These are phyloP conservation scores for Xylariaceae sp. DNA, from an alignment of 2,329 filamentous ascomycete species.

Conservation along the genomic window DNA sequence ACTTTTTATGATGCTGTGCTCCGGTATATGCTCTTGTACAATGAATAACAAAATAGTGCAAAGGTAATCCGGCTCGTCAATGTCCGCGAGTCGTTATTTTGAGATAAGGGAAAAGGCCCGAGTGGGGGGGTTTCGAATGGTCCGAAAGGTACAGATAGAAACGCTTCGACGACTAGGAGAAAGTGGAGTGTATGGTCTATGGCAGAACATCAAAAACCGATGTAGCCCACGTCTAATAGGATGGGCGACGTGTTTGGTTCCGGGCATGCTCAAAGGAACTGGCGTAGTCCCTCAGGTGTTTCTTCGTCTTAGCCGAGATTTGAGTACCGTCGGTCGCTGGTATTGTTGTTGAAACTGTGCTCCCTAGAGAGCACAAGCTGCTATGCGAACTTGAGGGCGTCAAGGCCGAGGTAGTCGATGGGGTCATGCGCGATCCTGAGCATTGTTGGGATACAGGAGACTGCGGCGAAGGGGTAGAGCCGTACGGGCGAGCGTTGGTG, in stretches of 20 bases:
- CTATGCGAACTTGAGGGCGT: slow-evolving; percentile 75
- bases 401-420: slow-evolving; percentile 44
- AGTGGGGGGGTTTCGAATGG: slow-evolving; percentile 25
- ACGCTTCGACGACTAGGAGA: slow-evolving; percentile 22
- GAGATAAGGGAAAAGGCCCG: slow-evolving; percentile 23
- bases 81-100: slow-evolving; percentile 24
- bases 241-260: slow-evolving; percentile 49
- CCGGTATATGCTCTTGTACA: slow-evolving; percentile 47
- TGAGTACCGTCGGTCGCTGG: slow-evolving; percentile 45
- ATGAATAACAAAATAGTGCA: slow-evolving; percentile 30
- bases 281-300: slow-evolving; percentile 79
- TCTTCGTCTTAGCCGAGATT: slow-evolving; percentile 70
- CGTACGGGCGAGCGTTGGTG: slow-evolving; percentile 54
- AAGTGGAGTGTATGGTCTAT: slow-evolving; percentile 22
- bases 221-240: slow-evolving; percentile 37
- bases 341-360: slow-evolving; percentile 43
- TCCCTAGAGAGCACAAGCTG: slow-evolving; percentile 75
- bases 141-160: slow-evolving; percentile 17
- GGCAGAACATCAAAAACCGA: slow-evolving; percentile 7
- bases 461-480: slow-evolving; percentile 41
- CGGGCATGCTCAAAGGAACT: slow-evolving; percentile 83
- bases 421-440: too few species aligned
- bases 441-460: slow-evolving; percentile 35
- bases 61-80: slow-evolving; percentile 15
- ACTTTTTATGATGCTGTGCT: slow-evolving; percentile 45